Evolutionary conservation across 306 rosid genomes (phyloP).

Genomic region (Cucurbita pepo): DNA sequence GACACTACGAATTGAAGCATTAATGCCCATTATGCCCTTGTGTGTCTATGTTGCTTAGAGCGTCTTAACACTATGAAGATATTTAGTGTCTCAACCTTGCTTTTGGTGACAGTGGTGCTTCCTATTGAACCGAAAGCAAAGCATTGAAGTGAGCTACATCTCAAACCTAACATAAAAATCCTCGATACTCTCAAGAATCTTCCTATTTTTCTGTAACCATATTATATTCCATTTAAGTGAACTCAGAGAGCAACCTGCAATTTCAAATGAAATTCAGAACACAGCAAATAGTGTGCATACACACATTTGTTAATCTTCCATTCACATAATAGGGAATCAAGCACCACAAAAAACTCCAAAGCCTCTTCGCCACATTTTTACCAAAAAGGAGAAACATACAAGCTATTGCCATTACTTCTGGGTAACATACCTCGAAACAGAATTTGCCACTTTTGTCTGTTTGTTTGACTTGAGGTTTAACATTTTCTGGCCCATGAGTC

Average conservation of each 20-base stretch:
- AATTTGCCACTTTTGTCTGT: conserved; percentile 74
- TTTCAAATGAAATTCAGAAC: neutral
- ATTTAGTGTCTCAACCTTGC: neutral
- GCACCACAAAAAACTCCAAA: neutral
- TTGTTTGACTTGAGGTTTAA: conserved; percentile 72
- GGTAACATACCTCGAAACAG: conserved; percentile 77
- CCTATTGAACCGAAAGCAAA: neutral
- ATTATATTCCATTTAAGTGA: neutral
- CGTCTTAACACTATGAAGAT: neutral
- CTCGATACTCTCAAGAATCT: neutral
- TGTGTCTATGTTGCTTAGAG: neutral
- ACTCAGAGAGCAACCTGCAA: neutral
- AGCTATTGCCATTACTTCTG: neutral
- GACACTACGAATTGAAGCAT: neutral
- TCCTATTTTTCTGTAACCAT: neutral
- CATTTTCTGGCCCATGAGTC: conserved; percentile 97
- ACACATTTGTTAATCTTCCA: neutral
- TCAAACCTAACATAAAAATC: neutral
- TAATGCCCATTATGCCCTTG: neutral
- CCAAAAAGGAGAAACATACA: neutral
- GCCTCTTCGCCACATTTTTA: conserved; percentile 7
- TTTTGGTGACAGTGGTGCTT: neutral
- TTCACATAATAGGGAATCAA: neutral
- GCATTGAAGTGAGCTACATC: neutral
- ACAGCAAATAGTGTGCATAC: neutral